A percentile compares a stretch with the other conserved stretches of the same genome.
phyloP scores from a whole-genome alignment of 2,329 filamentous ascomycete species.

The Clarireedia homoeocarpa region DNA sequence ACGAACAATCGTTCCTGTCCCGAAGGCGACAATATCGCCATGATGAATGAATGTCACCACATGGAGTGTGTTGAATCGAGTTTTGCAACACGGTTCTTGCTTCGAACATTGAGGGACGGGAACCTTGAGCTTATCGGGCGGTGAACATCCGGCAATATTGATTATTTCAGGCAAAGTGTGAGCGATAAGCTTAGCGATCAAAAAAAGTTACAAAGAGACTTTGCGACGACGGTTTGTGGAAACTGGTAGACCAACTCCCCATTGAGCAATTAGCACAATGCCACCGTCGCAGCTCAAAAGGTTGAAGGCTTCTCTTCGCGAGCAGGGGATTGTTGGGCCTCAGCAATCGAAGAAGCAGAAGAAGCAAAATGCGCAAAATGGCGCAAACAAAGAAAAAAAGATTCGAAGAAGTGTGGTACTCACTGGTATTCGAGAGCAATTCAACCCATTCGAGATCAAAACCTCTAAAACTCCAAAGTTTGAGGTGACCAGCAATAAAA shows the following conservation, averaged over 20 bases:
- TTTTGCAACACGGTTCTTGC: background rate
- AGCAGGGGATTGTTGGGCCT: slow-evolving; percentile 83
- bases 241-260: background rate
- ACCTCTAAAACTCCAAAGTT: slow-evolving; percentile 75
- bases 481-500: slow-evolving; percentile 63
- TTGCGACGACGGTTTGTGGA: slow-evolving; percentile 2
- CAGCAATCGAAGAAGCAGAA: slow-evolving; percentile 95
- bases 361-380: slow-evolving; percentile 62
- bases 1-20: slow-evolving; percentile 23
- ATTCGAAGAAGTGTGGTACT: slow-evolving; percentile 71
- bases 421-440: slow-evolving; percentile 82
- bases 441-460: slow-evolving; percentile 97
- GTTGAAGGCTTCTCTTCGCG: slow-evolving; percentile 81
- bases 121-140: background rate
- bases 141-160: background rate
- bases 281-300: slow-evolving; percentile 94
- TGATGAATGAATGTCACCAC: slow-evolving; percentile 16
- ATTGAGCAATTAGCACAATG: slow-evolving; percentile 46
- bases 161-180: background rate
- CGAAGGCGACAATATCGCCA: slow-evolving; percentile 25
- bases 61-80: slow-evolving; percentile 9
- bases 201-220: slow-evolving; percentile 13
- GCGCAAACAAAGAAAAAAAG: slow-evolving; percentile 61
- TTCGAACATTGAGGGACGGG: background rate
- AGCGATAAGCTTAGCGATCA: slow-evolving; percentile 15